These are phyloP conservation scores for Thamnidium elegans DNA, from an alignment of 192 early-diverging fungal genomes.

Conservation along the genomic window DNA sequence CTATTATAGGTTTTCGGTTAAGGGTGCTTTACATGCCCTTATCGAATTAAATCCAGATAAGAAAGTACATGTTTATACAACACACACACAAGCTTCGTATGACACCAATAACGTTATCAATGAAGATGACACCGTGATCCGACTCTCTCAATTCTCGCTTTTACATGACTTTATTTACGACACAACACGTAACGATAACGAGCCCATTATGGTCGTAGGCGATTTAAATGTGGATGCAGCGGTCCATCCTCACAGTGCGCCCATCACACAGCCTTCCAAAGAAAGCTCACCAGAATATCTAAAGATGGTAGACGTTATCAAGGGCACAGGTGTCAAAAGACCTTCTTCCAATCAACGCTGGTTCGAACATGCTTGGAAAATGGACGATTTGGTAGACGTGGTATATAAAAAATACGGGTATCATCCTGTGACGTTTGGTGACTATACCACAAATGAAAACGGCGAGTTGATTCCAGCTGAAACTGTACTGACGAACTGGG, in stretches of 20 bases:
- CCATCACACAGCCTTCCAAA: slow-evolving; percentile 34
- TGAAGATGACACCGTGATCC: slow-evolving; percentile 52
- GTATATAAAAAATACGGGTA: slow-evolving; percentile 57
- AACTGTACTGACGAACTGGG: slow-evolving; percentile 54
- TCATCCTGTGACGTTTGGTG: slow-evolving; percentile 82
- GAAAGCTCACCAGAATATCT: slow-evolving; percentile 48
- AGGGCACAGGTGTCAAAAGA: slow-evolving; percentile 29
- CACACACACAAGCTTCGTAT: slow-evolving; percentile 83
- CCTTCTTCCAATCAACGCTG: not conserved
- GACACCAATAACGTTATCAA: slow-evolving; percentile 49
- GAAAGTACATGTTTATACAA: slow-evolving; percentile 72
- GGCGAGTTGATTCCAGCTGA: slow-evolving; percentile 50
- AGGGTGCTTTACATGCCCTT: slow-evolving; percentile 77
- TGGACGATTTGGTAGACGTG: slow-evolving; percentile 40
- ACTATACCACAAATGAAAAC: slow-evolving; percentile 47
- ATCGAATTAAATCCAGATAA: slow-evolving; percentile 50
- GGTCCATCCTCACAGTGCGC: slow-evolving; percentile 19
- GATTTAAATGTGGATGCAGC: slow-evolving; percentile 71
- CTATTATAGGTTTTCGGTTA: slow-evolving; percentile 58
- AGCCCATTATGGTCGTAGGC: slow-evolving; percentile 27
- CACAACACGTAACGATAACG: slow-evolving; percentile 37
- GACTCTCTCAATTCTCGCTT: slow-evolving; percentile 60
- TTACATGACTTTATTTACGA: slow-evolving; percentile 66
- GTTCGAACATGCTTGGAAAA: slow-evolving; percentile 15
- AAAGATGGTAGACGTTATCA: slow-evolving; percentile 57